These are phyloP conservation scores for Inga laurina DNA, from an alignment of 306 rosid species.

Conservation along the genomic window DNA sequence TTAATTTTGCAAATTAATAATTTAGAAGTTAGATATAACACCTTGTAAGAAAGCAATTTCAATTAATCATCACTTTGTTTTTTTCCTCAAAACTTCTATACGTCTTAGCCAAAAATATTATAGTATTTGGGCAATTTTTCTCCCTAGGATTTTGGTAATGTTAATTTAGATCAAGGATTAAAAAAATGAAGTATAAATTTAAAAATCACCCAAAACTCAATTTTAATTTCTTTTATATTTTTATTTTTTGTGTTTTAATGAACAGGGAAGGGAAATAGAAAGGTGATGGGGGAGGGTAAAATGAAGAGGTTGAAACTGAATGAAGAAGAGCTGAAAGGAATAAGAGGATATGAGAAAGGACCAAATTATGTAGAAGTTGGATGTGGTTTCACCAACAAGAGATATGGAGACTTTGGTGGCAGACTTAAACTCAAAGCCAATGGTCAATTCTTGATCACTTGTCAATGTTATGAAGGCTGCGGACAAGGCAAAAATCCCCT, in stretches of 20 bases:
- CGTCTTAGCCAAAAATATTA: neutral
- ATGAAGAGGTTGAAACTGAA: constrained; percentile 27
- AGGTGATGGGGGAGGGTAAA: neutral
- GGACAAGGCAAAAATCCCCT: constrained; percentile 28
- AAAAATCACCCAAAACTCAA: neutral
- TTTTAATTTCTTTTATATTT: neutral
- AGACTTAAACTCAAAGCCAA: constrained; percentile 30
- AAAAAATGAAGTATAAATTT: neutral
- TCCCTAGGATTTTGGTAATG: neutral
- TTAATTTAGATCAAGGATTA: neutral
- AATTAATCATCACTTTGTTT: neutral
- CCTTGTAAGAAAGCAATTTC: neutral
- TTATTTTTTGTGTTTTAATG: neutral
- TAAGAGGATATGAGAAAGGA: constrained; percentile 34
- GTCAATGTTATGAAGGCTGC: constrained; percentile 34
- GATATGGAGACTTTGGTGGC: constrained; percentile 43
- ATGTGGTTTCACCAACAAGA: constrained; percentile 53
- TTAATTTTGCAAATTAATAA: neutral
- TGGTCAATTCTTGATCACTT: constrained; percentile 42
- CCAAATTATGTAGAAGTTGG: constrained; percentile 39
- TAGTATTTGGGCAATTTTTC: neutral
- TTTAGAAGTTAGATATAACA: neutral
- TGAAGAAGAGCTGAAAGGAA: constrained; percentile 28
- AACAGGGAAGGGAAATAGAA: neutral
- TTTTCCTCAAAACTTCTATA: neutral